Percentiles rank a stretch among this genome's conserved stretches.
phyloP scores from a whole-genome alignment of 1,284 basidiomycete genomes.

The Apiotrichum montevideense region DNA sequence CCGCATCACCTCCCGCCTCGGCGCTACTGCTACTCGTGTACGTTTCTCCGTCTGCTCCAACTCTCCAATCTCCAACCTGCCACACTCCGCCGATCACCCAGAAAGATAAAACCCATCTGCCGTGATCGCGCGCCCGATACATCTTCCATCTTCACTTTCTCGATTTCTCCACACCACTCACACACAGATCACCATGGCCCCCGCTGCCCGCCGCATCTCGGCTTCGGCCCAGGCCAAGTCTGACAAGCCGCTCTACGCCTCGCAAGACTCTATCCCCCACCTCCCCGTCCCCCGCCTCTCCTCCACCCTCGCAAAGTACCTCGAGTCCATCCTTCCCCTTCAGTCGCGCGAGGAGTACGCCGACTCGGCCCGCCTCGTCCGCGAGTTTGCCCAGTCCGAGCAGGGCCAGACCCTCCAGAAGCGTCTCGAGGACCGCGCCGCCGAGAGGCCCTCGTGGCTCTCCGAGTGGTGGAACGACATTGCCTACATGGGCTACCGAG shows the following conservation, averaged over 20 bases:
- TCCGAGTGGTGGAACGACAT: constrained; percentile 96
- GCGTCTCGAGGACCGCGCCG: constrained; percentile 68
- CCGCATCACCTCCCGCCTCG: constrained; percentile 3
- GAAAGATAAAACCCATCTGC: no score
- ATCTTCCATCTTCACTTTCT: constrained; percentile 36
- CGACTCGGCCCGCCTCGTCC: constrained; percentile 58
- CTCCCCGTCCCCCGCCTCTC: constrained; percentile 77
- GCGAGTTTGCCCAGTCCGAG: constrained; percentile 65
- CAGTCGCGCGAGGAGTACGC: constrained; percentile 60
- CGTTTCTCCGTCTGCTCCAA: not conserved
- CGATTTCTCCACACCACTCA: constrained; percentile 42
- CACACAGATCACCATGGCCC: constrained; percentile 18
- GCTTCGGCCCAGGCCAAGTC: constrained; percentile 9
- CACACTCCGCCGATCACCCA: no score
- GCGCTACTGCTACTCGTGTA: not conserved
- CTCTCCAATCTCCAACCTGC: no score
- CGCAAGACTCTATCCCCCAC: constrained; percentile 68
- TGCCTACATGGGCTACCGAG: constrained; percentile 56
- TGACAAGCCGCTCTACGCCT: constrained; percentile 62
- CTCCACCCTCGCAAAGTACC: constrained; percentile 77
- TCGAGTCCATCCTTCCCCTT: constrained; percentile 72
- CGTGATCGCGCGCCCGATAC: not conserved
- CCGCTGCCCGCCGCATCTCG: constrained; percentile 9
- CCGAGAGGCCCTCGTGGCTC: constrained; percentile 69
- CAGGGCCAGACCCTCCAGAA: constrained; percentile 70